Evolutionary conservation across 2,329 filamentous ascomycete species (phyloP), one percentile per base, ranked within the genome.

Genomic region (Penicillium aurantiogriseum): DNA sequence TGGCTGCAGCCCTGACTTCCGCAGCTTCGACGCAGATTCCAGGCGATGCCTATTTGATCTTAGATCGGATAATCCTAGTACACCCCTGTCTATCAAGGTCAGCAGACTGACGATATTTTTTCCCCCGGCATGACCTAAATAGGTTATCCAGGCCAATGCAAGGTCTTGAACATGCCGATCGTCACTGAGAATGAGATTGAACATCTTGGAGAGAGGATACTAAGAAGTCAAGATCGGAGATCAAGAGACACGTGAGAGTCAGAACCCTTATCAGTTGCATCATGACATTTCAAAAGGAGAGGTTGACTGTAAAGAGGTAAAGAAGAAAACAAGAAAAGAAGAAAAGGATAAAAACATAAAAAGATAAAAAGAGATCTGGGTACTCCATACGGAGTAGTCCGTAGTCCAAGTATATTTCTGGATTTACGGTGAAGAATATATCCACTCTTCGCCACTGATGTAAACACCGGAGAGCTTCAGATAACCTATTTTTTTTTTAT

Each of bases 221-320:
- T 39, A 19, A 23, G 21, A 42, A 44, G 40, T 27, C 36, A 31
- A 45, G 48, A 51, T 51, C 42, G 52, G 43, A 54, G 52, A 61
- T 64, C 57, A 40, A 39, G 44, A 31, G 19, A 29, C 62, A 65
- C 63, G 63, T 65, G 63, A 65, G 63, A 47, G 39, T 13, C 21
- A 39, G 43, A 65, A 57, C 62, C 62, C 63, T 64, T 63, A 64
- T 64, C 60, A 46, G 56, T 62, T 62, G 61, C 57, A 61, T 61
- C 56, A 62, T 59, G 23, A 56, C 29, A 44, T 38, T 56, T n/a
- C 25, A 1, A 19, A 36, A 25, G 27, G 29, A n/a, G 29, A 17
- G 13, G 15, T 23, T 4, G 23, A 23, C 4, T 23, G 23, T 23
- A 23, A 23, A 23, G 23, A 23, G 5, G 23, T 4, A 23, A 23